A percentile compares a stretch with the other conserved stretches of the same genome.
These are phyloP conservation scores for Phaseolus lunatus DNA, from an alignment of 306 rosid genomes.

Conservation along the genomic window DNA sequence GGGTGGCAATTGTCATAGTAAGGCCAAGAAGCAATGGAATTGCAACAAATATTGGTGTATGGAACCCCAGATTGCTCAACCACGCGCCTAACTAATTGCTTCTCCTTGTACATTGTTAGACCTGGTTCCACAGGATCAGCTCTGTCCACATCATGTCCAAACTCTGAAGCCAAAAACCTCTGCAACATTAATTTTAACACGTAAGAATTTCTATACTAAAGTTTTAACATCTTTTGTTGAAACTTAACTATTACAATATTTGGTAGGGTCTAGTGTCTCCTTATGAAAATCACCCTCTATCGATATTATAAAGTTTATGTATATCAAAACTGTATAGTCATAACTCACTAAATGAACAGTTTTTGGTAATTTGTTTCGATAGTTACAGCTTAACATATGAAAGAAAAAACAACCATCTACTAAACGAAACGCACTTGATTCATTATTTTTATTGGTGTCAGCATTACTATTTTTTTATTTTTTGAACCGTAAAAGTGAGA, in stretches of 20 bases:
- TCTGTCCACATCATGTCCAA: slow-evolving; percentile 81
- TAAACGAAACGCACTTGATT: not conserved
- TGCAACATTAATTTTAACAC: slow-evolving; percentile 38
- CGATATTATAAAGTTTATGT: too few species aligned
- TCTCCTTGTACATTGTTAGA: slow-evolving; percentile 58
- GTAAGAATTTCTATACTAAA: not conserved
- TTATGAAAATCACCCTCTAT: too few species aligned
- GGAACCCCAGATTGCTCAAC: slow-evolving; percentile 64
- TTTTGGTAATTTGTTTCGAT: not conserved
- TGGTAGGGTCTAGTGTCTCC: too few species aligned
- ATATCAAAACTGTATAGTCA: not conserved
- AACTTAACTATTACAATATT: not conserved
- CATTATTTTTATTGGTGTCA: not conserved
- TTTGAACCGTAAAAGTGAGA: not conserved
- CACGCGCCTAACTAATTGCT: slow-evolving; percentile 58
- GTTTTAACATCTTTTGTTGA: not conserved
- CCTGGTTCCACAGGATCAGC: slow-evolving; percentile 85
- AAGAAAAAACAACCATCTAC: not conserved
- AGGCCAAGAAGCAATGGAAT: slow-evolving; percentile 91
- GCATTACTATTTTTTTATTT: not conserved
- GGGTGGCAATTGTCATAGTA: slow-evolving; percentile 73
- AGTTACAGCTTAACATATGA: not conserved
- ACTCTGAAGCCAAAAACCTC: slow-evolving; percentile 86
- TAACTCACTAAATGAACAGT: not conserved
- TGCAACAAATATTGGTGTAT: slow-evolving; percentile 70